A percentile compares a stretch with the other conserved stretches of the same genome.
These are phyloP conservation scores for rapeseed (Brassica napus) DNA, from an alignment of 345 rosid species.

Conservation along the genomic window Da-Ae NC_063446.1:28623001-28623500, in stretches of 20 bases:
- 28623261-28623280: slow-evolving; percentile 55
- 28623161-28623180: background rate
- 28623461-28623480: slow-evolving; percentile 20
- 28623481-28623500: slow-evolving; percentile 17
- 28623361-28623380: slow-evolving; percentile 58
- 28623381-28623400: slow-evolving; percentile 1
- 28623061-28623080: background rate
- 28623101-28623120: background rate
- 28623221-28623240: slow-evolving; percentile 84
- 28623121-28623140: background rate
- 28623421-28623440: background rate
- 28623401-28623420: background rate
- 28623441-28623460: background rate
- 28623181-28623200: background rate
- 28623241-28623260: slow-evolving; percentile 54
- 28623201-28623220: slow-evolving; percentile 54
- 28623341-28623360: slow-evolving; percentile 83
- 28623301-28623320: slow-evolving; percentile 22
- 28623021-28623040: too few relatives aligned
- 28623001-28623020: background rate
- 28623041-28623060: too few relatives aligned
- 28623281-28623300: background rate
- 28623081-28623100: background rate
- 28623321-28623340: slow-evolving; percentile 84
- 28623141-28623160: background rate